Percentiles rank a stretch among this genome's conserved stretches.
These are phyloP conservation scores for Cinchona pubescens DNA, from an alignment of 257 asterid species.

Conservation along the genomic window DNA sequence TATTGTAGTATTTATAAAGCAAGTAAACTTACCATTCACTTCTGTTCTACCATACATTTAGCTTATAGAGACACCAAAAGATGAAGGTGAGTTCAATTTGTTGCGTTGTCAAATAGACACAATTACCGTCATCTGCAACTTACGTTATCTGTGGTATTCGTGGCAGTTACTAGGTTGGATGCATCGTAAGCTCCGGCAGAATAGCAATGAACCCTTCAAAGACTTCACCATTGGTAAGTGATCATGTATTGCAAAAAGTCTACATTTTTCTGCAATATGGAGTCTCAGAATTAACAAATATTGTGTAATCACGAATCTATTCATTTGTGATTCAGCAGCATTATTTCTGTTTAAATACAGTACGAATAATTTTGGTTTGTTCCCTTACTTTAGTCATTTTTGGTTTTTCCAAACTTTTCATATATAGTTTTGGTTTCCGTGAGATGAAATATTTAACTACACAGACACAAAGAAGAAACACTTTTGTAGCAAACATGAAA, in stretches of 20 bases:
- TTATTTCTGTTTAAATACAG: not conserved
- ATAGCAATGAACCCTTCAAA: conserved; percentile 58
- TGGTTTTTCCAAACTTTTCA: not conserved
- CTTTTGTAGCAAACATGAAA: not conserved
- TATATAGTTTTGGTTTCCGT: not conserved
- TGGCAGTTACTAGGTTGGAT: conserved; percentile 95
- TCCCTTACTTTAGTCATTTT: not conserved
- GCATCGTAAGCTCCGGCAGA: conserved; percentile 92
- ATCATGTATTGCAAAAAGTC: not conserved
- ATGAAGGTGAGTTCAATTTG: conserved; percentile 59
- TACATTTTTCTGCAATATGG: not conserved
- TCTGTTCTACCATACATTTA: conserved; percentile 14
- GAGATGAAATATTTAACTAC: not conserved
- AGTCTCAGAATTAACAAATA: not conserved
- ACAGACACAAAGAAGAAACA: not conserved
- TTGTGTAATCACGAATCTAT: not conserved
- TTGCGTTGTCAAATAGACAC: conserved; percentile 3
- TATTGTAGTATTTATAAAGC: conserved; percentile 16
- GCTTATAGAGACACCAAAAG: conserved; percentile 29
- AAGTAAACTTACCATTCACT: conserved; percentile 20
- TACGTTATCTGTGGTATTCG: conserved; percentile 20
- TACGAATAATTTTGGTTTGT: not conserved
- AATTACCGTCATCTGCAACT: not conserved
- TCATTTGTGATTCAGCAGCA: not conserved
- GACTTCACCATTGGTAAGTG: conserved; percentile 65